Percentiles rank a stretch among this genome's conserved stretches.
Evolutionary conservation across 139 green algal species (phyloP).

Genomic region (Coccomyxa sp.): DNA sequence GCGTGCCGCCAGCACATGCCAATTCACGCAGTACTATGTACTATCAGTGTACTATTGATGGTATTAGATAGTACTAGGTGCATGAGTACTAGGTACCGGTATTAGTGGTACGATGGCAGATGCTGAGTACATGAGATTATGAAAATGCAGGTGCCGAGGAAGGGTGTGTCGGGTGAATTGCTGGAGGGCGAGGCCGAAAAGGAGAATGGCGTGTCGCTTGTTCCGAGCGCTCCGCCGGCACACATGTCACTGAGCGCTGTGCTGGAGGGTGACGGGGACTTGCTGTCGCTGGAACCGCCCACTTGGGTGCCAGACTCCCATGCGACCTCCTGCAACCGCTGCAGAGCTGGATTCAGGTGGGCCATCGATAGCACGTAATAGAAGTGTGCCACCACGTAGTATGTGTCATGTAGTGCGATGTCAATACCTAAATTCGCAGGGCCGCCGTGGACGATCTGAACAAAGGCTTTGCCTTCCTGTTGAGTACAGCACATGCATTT

Average conservation of each 20-base stretch:
- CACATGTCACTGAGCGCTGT: conserved; percentile 19
- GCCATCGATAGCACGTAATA: conserved; percentile 71
- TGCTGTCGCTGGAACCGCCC: conserved; percentile 64
- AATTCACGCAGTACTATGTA: too few relatives aligned
- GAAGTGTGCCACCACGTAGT: conserved; percentile 67
- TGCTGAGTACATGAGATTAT: neutral
- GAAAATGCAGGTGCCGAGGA: neutral
- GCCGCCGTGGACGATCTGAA: neutral
- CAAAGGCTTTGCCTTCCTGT: neutral
- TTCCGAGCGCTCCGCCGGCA: conserved; percentile 20
- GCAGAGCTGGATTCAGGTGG: conserved; percentile 51
- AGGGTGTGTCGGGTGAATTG: neutral
- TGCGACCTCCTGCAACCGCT: conserved; percentile 40
- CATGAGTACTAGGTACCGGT: too few relatives aligned
- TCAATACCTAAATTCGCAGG: conserved; percentile 53
- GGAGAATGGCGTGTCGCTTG: conserved; percentile 10
- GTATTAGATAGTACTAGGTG: too few relatives aligned
- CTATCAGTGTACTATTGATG: too few relatives aligned
- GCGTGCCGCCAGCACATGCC: too few relatives aligned
- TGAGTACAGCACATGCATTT: too few relatives aligned
- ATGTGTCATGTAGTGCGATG: conserved; percentile 57
- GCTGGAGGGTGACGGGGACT: conserved; percentile 20
- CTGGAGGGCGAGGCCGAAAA: neutral
- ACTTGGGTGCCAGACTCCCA: conserved; percentile 71
- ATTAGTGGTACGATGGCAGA: neutral